These are phyloP conservation scores for Zizania latifolia DNA, from an alignment of 176 grass and related monocot genomes.

Conservation along the genomic window DNA sequence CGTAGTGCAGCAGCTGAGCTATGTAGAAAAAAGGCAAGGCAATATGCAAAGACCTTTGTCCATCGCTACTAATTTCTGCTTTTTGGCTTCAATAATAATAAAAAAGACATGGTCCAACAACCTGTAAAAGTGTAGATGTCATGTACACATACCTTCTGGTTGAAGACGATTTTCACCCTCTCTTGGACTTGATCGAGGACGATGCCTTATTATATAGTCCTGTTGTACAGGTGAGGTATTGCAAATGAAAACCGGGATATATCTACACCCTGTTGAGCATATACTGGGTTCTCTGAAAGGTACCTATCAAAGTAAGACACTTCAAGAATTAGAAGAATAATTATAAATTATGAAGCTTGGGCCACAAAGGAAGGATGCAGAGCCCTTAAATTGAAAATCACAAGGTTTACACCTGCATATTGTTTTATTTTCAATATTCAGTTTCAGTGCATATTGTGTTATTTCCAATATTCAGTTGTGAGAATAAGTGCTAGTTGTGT, in stretches of 20 bases:
- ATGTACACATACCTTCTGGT: conserved; percentile 14
- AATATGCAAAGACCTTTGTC: background rate
- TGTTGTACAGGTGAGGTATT: conserved; percentile 34
- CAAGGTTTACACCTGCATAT: background rate
- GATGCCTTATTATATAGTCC: conserved; percentile 27
- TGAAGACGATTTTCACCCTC: background rate
- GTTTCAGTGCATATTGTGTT: too few relatives aligned
- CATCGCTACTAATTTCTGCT: background rate
- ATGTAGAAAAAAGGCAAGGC: background rate
- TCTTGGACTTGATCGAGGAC: too few relatives aligned
- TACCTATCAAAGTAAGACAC: conserved; percentile 30
- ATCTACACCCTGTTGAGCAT: background rate
- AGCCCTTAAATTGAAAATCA: too few relatives aligned
- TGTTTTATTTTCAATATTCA: background rate
- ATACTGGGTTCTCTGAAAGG: conserved; percentile 31
- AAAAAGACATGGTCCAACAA: background rate
- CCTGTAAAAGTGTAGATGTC: background rate
- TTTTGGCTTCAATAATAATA: too few relatives aligned
- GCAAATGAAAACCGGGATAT: conserved; percentile 45
- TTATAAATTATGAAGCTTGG: background rate
- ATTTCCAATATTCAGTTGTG: too few relatives aligned
- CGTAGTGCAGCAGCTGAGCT: background rate
- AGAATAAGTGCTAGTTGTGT: too few relatives aligned
- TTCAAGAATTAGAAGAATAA: background rate
- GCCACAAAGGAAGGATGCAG: background rate